These are phyloP conservation scores for Xerocomellus intermedius DNA, from an alignment of 768 basidiomycete species.

Conservation along the genomic window DNA sequence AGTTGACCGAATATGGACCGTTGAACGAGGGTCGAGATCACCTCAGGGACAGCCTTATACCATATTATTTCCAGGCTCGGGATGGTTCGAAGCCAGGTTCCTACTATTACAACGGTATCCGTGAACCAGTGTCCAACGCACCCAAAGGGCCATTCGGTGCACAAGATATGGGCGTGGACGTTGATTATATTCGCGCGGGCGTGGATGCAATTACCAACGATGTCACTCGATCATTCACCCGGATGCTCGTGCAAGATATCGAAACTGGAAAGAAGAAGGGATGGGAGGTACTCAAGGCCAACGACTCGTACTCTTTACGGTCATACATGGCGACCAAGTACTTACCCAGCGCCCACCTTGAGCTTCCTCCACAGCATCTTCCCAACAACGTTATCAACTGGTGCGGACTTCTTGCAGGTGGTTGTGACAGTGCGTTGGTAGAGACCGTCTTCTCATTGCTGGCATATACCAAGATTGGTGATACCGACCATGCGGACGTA, in stretches of 20 bases:
- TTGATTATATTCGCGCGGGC: conserved; percentile 18
- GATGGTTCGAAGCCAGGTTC: conserved; percentile 10
- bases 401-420: background rate
- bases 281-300: conserved; percentile 28
- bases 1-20: conserved; percentile 29
- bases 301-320: conserved; percentile 28
- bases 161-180: conserved; percentile 1
- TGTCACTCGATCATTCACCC: conserved; percentile 17
- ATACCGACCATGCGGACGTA: background rate
- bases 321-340: conserved; percentile 23
- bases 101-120: conserved; percentile 9
- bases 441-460: background rate
- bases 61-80: conserved; percentile 15
- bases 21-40: conserved; percentile 19
- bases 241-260: conserved; percentile 19
- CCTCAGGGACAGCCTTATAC: conserved; percentile 21
- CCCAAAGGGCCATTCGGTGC: conserved; percentile 4
- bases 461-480: background rate
- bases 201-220: conserved; percentile 15
- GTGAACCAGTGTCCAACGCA: background rate
- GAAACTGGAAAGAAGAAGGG: conserved; percentile 16
- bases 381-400: conserved; percentile 29
- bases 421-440: background rate
- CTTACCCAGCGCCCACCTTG: conserved; percentile 15
- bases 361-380: conserved; percentile 16